Percentiles rank a stretch among this genome's conserved stretches.
These are phyloP conservation scores for Cryptococcus deneoformans DNA, from an alignment of 1,284 basidiomycete genomes.

Conservation along the genomic window DNA sequence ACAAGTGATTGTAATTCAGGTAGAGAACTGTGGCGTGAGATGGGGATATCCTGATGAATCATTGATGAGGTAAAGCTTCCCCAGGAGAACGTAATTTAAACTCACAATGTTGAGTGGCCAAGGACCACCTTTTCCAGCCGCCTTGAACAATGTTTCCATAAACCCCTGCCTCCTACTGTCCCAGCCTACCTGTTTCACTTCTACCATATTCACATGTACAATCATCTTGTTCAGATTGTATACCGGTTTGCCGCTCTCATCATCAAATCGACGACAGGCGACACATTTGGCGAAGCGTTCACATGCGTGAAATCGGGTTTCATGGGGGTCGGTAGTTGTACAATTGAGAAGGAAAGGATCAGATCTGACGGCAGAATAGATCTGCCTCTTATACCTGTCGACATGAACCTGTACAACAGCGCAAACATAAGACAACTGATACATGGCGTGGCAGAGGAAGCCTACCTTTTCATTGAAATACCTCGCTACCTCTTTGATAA, in stretches of 20 bases:
- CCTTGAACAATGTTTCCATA: slow-evolving; percentile 16
- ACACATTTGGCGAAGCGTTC: slow-evolving; percentile 75
- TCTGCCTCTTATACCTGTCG: slow-evolving; percentile 75
- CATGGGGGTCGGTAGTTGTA: slow-evolving; percentile 59
- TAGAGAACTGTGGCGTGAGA: slow-evolving; percentile 78
- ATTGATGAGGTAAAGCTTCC: background rate
- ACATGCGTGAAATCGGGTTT: slow-evolving; percentile 77
- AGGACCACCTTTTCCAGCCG: slow-evolving; percentile 19
- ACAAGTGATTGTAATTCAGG: slow-evolving; percentile 80
- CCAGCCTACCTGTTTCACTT: slow-evolving; percentile 56
- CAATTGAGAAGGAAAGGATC: slow-evolving; percentile 66
- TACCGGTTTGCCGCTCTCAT: slow-evolving; percentile 7
- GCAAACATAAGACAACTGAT: background rate
- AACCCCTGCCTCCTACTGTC: slow-evolving; percentile 32
- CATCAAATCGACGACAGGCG: slow-evolving; percentile 20
- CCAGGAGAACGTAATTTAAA: background rate
- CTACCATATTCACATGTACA: slow-evolving; percentile 42
- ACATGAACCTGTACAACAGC: slow-evolving; percentile 67
- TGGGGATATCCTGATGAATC: slow-evolving; percentile 64
- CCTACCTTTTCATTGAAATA: slow-evolving; percentile 62
- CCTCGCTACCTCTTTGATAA: slow-evolving; percentile 68
- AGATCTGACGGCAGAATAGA: slow-evolving; percentile 57
- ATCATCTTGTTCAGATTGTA: slow-evolving; percentile 29
- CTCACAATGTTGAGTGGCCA: slow-evolving; percentile 46
- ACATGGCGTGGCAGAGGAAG: background rate